Base-by-base conservation (phyloP, 2,329 filamentous ascomycete species). In the Huntiella bhutanensis region DNA sequence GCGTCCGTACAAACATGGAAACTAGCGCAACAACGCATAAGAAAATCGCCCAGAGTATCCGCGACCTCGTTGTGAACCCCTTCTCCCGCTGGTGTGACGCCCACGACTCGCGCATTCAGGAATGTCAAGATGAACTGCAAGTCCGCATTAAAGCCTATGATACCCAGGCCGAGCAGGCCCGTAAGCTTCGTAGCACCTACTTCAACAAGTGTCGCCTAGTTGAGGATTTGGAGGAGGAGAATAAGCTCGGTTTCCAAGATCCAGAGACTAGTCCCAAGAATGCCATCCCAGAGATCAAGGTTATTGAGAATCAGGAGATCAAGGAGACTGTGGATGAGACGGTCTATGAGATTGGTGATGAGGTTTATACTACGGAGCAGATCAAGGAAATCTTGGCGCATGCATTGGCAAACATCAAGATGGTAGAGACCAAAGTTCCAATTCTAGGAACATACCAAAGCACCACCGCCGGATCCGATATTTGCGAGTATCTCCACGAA, bases 181-280 rank as follows among this genome's bases (percentile, higher is more conserved):
- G 86, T 70, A 96, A 96, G 65, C 74, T 95, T 55, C 78, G 91
- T 53, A 94, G 83, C 62, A 82, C 84, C 55, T 98, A 98, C 64
- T 96, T 96, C 72, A 98, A 96, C 69, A 98, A 96, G 65, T 98
- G 91, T 60, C 80, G 92, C 43, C 68, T 95, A 51, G 81, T 96
- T 5, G 92, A 98, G 60, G 91, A 98, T 59, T 66, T 96, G 51
- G 91, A 98, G 60, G 91, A 98, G 63, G 92, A 98, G 67, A 94
- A 95, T 62, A 96, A 98, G 64, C 73, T 98, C 47, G 91, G 87
- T 35, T 98, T 98, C 63, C 86, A 94, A 61, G 85, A 87, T 53
- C 85, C 86, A 2, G 74, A 80, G 55, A 67, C 61, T 33, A 86
- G 81, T 60, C 80, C 82, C 3, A 68, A 77, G 59, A 70, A 74